Conservation (phyloP, 78 protist species). For the slime mould (Dictyostelium discoideum) region dicty_2.7 NC_007088.5:1960501-1961000, state of each 20-base stretch:
- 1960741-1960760: background rate
- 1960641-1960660: background rate
- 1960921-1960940: background rate
- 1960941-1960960: background rate
- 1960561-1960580: too few species aligned
- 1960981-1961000: background rate
- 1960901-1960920: background rate
- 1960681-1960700: background rate
- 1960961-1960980: constrained; percentile 5
- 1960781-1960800: background rate
- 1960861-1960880: background rate
- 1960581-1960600: too few species aligned
- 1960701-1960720: background rate
- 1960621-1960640: too few species aligned
- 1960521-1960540: too few species aligned
- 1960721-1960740: background rate
- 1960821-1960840: background rate
- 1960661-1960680: background rate
- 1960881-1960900: background rate
- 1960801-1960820: background rate
- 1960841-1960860: background rate
- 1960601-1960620: too few species aligned
- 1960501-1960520: too few species aligned
- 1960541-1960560: too few species aligned
- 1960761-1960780: background rate